Percentiles rank a stretch among this genome's conserved stretches.
Conservation (phyloP, 139 green algal genomes). For the Nannochloris sp. region DNA sequence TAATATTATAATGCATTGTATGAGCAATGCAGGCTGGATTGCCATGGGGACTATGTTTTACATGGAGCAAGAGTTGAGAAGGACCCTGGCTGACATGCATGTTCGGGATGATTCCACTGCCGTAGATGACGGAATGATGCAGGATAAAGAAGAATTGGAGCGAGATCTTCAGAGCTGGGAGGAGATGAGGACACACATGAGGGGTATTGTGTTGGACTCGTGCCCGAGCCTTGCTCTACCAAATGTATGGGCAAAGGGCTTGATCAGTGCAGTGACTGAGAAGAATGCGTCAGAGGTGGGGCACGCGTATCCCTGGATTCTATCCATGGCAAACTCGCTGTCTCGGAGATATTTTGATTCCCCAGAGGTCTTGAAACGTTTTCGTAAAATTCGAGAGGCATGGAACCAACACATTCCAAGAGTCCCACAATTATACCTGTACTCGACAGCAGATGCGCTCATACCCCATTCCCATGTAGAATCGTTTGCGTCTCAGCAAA, state of each 20-base stretch:
- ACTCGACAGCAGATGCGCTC: slow-evolving; percentile 46
- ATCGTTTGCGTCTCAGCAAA: slow-evolving; percentile 44
- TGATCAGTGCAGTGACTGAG: slow-evolving; percentile 20
- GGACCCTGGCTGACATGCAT: neutral
- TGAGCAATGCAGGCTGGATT: slow-evolving; percentile 40
- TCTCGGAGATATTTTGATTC: slow-evolving; percentile 11
- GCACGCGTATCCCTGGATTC: slow-evolving; percentile 9
- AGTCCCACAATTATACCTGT: slow-evolving; percentile 56
- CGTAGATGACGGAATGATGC: neutral
- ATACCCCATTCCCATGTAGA: slow-evolving; percentile 40
- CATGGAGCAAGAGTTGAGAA: slow-evolving; percentile 4
- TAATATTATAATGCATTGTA: slow-evolving; percentile 16
- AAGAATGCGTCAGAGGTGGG: slow-evolving; percentile 19
- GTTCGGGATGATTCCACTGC: neutral
- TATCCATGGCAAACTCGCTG: neutral
- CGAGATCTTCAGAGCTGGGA: neutral
- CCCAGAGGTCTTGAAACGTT: slow-evolving; percentile 10
- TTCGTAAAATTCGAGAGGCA: slow-evolving; percentile 12
- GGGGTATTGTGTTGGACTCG: slow-evolving; percentile 38
- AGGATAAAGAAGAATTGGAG: neutral
- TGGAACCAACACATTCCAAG: slow-evolving; percentile 1
- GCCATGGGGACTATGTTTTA: slow-evolving; percentile 37
- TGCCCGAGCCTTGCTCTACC: slow-evolving; percentile 22
- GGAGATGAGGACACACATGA: neutral
- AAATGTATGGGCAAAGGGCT: slow-evolving; percentile 22